A percentile compares a stretch with the other conserved stretches of the same genome.
Evolutionary conservation across 164 flowering plant species (phyloP).

Genomic region (Berberis vulgaris): DNA sequence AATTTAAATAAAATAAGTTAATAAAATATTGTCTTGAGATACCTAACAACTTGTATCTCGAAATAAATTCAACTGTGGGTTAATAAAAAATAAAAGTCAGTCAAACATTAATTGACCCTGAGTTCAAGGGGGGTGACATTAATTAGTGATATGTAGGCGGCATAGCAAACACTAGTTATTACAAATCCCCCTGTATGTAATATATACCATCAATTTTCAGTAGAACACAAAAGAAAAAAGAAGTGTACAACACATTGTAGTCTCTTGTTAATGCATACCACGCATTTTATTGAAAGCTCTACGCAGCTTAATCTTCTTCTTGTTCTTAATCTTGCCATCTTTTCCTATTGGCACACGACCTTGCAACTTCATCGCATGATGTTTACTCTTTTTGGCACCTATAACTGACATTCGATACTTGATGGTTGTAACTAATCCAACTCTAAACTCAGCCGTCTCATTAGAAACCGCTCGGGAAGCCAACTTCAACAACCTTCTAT

Average conservation of each 20-base stretch:
- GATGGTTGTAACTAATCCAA: constrained; percentile 15
- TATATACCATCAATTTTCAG: too few relatives aligned
- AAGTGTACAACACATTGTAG: neutral
- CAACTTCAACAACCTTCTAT: constrained; percentile 2
- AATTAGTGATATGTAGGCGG: too few relatives aligned
- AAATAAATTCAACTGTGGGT: too few relatives aligned
- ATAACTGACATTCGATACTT: constrained; percentile 6
- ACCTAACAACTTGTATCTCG: too few relatives aligned
- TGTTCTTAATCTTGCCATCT: constrained; percentile 31
- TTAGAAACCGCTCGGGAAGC: constrained; percentile 10
- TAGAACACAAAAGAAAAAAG: neutral
- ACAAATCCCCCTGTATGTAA: too few relatives aligned
- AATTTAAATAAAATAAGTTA: too few relatives aligned
- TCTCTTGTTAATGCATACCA: neutral
- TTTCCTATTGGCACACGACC: constrained; percentile 19
- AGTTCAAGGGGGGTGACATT: too few relatives aligned
- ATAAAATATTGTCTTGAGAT: too few relatives aligned
- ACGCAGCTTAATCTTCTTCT: constrained; percentile 22
- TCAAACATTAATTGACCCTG: too few relatives aligned
- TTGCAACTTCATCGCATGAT: constrained; percentile 14
- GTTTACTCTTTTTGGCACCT: constrained; percentile 17
- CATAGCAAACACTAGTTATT: too few relatives aligned
- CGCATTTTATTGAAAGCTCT: constrained; percentile 11
- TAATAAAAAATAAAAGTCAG: too few relatives aligned
- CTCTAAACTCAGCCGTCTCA: constrained; percentile 16